Evolutionary conservation across 441 rosid species (phyloP).

Genomic region (Gossypium lobatum): DNA sequence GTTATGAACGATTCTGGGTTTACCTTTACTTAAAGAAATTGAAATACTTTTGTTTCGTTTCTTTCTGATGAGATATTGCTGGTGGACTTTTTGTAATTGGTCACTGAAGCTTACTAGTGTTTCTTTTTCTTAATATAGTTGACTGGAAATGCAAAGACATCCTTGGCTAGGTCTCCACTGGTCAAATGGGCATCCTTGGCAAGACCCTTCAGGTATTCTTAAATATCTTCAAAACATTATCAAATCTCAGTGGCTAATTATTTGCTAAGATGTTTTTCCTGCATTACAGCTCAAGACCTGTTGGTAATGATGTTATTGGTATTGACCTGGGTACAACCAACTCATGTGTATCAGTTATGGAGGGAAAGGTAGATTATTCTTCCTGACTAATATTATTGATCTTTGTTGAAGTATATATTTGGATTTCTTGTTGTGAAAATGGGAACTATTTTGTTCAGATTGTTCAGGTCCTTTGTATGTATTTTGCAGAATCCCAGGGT

Average conservation of each 20-base stretch:
- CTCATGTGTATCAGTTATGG: conserved; percentile 54
- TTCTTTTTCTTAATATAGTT: conserved; percentile 21
- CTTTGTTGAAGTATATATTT: neutral
- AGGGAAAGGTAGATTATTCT: conserved; percentile 39
- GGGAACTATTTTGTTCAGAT: neutral
- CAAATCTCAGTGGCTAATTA: neutral
- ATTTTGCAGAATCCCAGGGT: conserved; percentile 42
- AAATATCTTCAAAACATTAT: neutral
- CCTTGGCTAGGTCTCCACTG: conserved; percentile 23
- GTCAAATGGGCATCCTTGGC: conserved; percentile 31
- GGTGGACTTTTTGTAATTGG: neutral
- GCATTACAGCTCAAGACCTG: conserved; percentile 39
- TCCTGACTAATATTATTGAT: neutral
- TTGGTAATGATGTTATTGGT: conserved; percentile 50
- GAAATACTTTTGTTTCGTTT: neutral
- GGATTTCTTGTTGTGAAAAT: neutral
- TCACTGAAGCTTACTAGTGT: conserved; percentile 4
- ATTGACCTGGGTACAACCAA: conserved; percentile 61
- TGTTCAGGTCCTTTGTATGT: neutral
- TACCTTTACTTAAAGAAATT: neutral
- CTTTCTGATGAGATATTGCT: neutral
- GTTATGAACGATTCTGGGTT: neutral
- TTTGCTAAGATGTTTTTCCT: neutral
- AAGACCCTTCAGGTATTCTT: conserved; percentile 45
- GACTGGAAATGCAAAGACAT: conserved; percentile 31